These are phyloP conservation scores for Achlya hypogyna DNA, from an alignment of 352 stramenopile species.

Conservation along the genomic window DNA sequence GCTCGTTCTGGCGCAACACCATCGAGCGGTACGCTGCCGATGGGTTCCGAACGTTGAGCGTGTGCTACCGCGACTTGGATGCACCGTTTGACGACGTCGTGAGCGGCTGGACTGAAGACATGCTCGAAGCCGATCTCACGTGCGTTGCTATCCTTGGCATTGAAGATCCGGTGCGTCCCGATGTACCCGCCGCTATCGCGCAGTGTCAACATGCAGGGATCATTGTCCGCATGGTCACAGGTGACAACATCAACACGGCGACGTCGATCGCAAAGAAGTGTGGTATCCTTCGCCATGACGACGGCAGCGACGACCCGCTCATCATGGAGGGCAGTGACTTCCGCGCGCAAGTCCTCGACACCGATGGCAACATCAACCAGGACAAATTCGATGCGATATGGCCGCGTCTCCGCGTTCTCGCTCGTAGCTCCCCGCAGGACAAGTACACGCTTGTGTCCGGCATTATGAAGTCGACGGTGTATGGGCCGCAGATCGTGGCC, in stretches of 20 bases:
- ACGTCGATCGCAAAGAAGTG: constrained; percentile 79
- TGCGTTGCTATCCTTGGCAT: constrained; percentile 84
- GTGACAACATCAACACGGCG: constrained; percentile 87
- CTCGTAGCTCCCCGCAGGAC: constrained; percentile 83
- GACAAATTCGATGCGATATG: constrained; percentile 76
- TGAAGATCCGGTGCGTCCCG: constrained; percentile 85
- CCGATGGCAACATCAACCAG: constrained; percentile 43
- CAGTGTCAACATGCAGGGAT: constrained; percentile 89
- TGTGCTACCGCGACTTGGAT: constrained; percentile 37
- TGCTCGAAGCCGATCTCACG: constrained; percentile 32
- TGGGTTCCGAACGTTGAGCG: constrained; percentile 70
- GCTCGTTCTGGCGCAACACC: background rate
- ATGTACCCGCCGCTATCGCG: constrained; percentile 84
- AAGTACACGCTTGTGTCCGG: constrained; percentile 87
- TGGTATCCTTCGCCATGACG: constrained; percentile 69
- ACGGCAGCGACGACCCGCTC: constrained; percentile 23
- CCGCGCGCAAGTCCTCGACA: constrained; percentile 34
- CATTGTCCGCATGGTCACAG: constrained; percentile 87
- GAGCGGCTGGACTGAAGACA: constrained; percentile 19
- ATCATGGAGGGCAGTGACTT: constrained; percentile 50
- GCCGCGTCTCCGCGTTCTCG: constrained; percentile 78
- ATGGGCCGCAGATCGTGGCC: constrained; percentile 63
- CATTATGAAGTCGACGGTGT: constrained; percentile 41
- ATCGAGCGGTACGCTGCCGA: constrained; percentile 60
- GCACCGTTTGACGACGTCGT: constrained; percentile 17